phyloP scores from a whole-genome alignment of 805 yeast species.

The Metschnikowia amazonensis region DNA sequence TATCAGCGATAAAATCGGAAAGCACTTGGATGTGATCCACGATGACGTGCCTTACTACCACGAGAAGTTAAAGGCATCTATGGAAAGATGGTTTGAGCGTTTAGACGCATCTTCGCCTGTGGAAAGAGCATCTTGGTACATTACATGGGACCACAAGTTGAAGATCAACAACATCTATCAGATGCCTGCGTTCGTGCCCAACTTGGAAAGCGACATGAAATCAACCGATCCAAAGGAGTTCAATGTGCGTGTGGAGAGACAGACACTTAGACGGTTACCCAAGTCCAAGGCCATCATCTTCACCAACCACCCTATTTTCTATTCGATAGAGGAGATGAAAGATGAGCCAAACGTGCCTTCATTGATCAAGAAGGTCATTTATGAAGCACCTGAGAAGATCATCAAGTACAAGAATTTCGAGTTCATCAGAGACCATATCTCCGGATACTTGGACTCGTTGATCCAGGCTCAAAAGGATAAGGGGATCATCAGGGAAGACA shows the following conservation, averaged over 20 bases:
- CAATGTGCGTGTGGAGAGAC: conserved; percentile 69
- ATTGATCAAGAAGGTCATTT: conserved; percentile 57
- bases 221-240: conserved; percentile 48
- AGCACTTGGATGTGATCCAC: conserved; percentile 60
- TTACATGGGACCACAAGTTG: conserved; percentile 68
- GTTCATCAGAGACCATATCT: conserved; percentile 54
- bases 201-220: conserved; percentile 28
- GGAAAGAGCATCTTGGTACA: conserved; percentile 73
- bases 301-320: conserved; percentile 76
- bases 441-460: conserved; percentile 53
- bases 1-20: conserved; percentile 56
- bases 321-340: conserved; percentile 71
- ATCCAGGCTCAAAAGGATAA: conserved; percentile 55
- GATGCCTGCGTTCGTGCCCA: conserved; percentile 42
- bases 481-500: conserved; percentile 52
- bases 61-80: conserved; percentile 59
- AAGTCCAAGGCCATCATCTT: conserved; percentile 62
- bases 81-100: conserved; percentile 69
- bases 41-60: conserved; percentile 67
- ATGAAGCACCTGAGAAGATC: conserved; percentile 64
- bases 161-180: conserved; percentile 55
- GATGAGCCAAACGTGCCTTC: conserved; percentile 81
- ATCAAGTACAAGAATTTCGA: conserved; percentile 61
- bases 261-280: conserved; percentile 65
- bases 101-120: conserved; percentile 61